Percentiles rank a stretch among this genome's conserved stretches.
phyloP scores from a whole-genome alignment of 805 yeast species.

The Starmerella floricola region DNA sequence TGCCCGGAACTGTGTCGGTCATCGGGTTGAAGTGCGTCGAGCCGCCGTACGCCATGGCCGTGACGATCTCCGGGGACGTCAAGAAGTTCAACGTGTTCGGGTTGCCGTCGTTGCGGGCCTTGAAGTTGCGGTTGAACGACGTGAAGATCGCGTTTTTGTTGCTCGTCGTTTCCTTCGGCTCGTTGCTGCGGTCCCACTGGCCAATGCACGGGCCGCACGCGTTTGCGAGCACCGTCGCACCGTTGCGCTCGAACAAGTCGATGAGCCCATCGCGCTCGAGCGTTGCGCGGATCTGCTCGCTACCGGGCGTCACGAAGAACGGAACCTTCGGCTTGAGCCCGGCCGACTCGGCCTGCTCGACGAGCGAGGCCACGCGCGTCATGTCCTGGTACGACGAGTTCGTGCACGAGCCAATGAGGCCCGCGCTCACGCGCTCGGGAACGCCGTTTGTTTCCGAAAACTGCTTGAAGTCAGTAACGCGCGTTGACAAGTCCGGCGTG shows the following conservation, averaged over 20 bases:
- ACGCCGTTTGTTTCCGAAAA: constrained; percentile 63
- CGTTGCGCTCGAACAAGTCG: constrained; percentile 66
- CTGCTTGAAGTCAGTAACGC: constrained; percentile 67
- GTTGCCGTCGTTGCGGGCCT: constrained; percentile 97
- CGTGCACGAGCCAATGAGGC: constrained; percentile 95
- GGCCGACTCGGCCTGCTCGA: constrained; percentile 70
- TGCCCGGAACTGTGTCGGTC: constrained; percentile 60
- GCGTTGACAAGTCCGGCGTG: constrained; percentile 95
- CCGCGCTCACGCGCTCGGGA: constrained; percentile 82
- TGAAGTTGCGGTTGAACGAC: constrained; percentile 94
- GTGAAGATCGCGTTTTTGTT: constrained; percentile 83
- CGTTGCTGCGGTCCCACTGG: constrained; percentile 80
- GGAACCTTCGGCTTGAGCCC: constrained; percentile 86
- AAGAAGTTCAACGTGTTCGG: constrained; percentile 94
- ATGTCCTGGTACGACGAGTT: constrained; percentile 97
- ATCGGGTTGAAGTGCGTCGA: constrained; percentile 84
- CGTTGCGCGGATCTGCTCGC: constrained; percentile 96
- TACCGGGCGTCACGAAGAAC: constrained; percentile 94
- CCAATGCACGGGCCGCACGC: constrained; percentile 99
- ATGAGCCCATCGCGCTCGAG: constrained; percentile 89
- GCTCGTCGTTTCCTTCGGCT: constrained; percentile 38
- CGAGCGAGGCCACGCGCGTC: constrained; percentile 89
- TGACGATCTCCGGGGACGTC: constrained; percentile 97
- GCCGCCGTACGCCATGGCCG: constrained; percentile 93
- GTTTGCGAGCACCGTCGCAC: constrained; percentile 87